These are phyloP conservation scores for Coniochaeta sp. DNA, from an alignment of 2,329 filamentous ascomycete species.

Conservation along the genomic window DNA sequence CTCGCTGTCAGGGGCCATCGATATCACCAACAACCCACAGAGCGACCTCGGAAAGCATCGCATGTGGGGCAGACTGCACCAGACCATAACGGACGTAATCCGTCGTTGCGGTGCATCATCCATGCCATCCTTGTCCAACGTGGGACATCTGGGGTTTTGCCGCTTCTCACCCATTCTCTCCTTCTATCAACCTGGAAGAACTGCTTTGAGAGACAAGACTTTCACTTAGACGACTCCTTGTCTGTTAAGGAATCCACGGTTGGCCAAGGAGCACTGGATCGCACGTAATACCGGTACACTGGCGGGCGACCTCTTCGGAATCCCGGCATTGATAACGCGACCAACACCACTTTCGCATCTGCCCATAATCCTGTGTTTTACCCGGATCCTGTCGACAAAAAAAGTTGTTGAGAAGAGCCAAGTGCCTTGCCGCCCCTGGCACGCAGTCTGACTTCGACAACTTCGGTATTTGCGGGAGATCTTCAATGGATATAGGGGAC, in stretches of 20 bases:
- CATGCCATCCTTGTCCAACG: background rate
- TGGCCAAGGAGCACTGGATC: no score
- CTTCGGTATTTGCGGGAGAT: background rate
- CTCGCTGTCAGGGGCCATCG: no score
- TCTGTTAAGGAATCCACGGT: no score
- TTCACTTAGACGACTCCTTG: no score
- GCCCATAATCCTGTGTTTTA: no score
- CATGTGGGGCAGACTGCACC: background rate
- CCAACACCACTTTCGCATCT: background rate
- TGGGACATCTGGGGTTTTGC: constrained; percentile 1
- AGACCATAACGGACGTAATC: background rate
- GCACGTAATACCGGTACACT: no score
- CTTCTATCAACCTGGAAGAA: background rate
- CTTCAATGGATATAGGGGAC: background rate
- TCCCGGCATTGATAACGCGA: background rate
- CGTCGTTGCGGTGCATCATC: background rate
- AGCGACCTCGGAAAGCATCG: background rate
- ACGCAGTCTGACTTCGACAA: no score
- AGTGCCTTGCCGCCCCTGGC: background rate
- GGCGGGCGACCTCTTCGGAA: no score
- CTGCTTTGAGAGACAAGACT: no score
- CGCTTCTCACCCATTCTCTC: background rate
- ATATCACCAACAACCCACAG: no score
- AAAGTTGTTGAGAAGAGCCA: background rate
- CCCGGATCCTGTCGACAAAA: background rate